Percentiles rank a stretch among this genome's conserved stretches.
These are phyloP conservation scores for Rhodotorula glutinis DNA, from an alignment of 1,284 basidiomycete genomes.

Conservation along the genomic window DNA sequence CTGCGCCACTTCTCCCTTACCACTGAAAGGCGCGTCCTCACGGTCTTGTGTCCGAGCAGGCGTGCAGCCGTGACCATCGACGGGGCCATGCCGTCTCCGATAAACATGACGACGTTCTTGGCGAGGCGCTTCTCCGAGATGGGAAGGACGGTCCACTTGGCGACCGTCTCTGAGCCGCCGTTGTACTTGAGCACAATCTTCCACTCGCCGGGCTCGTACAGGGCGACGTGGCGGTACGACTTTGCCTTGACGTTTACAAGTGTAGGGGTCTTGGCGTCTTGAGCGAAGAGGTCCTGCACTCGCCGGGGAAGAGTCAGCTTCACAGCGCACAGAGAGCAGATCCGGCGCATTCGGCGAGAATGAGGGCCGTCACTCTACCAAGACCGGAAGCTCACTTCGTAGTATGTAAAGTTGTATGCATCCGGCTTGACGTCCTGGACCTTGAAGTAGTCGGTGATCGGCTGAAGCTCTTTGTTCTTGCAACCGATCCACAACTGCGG, in stretches of 20 bases:
- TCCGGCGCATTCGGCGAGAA: background rate
- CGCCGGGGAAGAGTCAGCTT: too few relatives aligned
- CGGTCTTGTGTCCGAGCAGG: conserved; percentile 51
- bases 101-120: conserved; percentile 49
- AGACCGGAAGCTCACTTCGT: background rate
- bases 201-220: conserved; percentile 45
- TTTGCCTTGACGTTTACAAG: conserved; percentile 51
- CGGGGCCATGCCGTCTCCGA: conserved; percentile 36
- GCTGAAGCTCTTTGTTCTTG: conserved; percentile 41
- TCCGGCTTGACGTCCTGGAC: conserved; percentile 43
- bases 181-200: conserved; percentile 41
- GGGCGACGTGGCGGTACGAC: conserved; percentile 49
- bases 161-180: conserved; percentile 42
- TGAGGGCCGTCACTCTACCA: too few relatives aligned
- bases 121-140: conserved; percentile 45
- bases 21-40: too few relatives aligned
- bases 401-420: conserved; percentile 26
- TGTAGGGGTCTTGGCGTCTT: conserved; percentile 45
- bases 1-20: too few relatives aligned
- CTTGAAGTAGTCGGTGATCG: conserved; percentile 48
- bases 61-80: conserved; percentile 47
- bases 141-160: conserved; percentile 48
- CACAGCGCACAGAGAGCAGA: too few relatives aligned
- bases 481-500: conserved; percentile 47
- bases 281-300: conserved; percentile 49